Conservation (phyloP, 1,284 basidiomycete species). For the Ceratorhiza oryzae-sativae region DNA sequence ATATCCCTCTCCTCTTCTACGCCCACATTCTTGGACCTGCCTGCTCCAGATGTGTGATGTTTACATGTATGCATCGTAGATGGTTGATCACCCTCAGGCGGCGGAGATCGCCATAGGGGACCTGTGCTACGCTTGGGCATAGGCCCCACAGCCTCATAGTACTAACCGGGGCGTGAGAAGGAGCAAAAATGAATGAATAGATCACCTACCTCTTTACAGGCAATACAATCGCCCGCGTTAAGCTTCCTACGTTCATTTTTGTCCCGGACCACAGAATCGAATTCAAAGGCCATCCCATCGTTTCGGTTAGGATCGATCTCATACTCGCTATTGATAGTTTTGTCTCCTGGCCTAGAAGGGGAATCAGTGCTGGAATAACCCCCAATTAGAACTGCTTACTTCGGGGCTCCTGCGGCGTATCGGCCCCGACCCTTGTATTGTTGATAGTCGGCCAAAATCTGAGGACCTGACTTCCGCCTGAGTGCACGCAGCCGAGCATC, state of each 20-base stretch:
- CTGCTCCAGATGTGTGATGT: slow-evolving; percentile 24
- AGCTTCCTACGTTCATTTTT: slow-evolving; percentile 70
- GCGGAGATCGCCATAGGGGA: slow-evolving; percentile 69
- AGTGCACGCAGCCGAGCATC: slow-evolving; percentile 21
- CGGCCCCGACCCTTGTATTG: slow-evolving; percentile 60
- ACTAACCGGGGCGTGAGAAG: slow-evolving; percentile 57
- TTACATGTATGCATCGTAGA: slow-evolving; percentile 32
- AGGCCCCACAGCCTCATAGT: slow-evolving; percentile 77
- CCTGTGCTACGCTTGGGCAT: slow-evolving; percentile 67
- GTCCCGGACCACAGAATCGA: slow-evolving; percentile 76
- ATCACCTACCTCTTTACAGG: slow-evolving; percentile 76
- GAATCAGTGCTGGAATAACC: background rate
- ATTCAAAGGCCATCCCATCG: slow-evolving; percentile 69
- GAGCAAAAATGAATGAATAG: background rate
- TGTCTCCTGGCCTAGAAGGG: slow-evolving; percentile 47
- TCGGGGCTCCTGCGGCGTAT: slow-evolving; percentile 49
- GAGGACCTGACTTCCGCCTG: slow-evolving; percentile 26
- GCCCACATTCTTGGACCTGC: slow-evolving; percentile 34
- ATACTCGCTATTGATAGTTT: slow-evolving; percentile 68
- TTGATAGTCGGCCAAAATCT: slow-evolving; percentile 55
- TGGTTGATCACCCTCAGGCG: slow-evolving; percentile 33
- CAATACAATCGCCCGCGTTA: slow-evolving; percentile 83
- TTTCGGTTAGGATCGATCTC: slow-evolving; percentile 73
- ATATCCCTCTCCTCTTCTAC: slow-evolving; percentile 48
- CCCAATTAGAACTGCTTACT: background rate